A percentile compares a stretch with the other conserved stretches of the same genome.
These are phyloP conservation scores for Wickerhamomyces rabaulensis DNA, from an alignment of 805 yeast genomes.

Conservation along the genomic window DNA sequence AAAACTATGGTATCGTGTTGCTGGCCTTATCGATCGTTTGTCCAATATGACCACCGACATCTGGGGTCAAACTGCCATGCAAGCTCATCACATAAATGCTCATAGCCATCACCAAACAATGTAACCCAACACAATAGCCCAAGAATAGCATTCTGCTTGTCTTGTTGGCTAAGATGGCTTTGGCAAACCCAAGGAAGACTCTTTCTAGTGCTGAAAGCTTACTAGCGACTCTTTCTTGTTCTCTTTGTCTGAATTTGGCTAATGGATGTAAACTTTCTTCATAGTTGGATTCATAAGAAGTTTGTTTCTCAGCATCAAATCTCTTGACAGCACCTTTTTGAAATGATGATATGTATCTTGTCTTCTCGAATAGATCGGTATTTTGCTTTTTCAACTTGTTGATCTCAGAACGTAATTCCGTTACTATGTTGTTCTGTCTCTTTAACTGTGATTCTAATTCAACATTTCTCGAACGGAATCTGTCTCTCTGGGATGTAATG, in stretches of 20 bases:
- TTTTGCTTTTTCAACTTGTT: conserved; percentile 66
- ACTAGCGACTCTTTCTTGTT: conserved; percentile 68
- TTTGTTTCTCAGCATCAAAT: conserved; percentile 14
- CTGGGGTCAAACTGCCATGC: conserved; percentile 41
- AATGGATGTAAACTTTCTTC: conserved; percentile 80
- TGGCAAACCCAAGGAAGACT: conserved; percentile 64
- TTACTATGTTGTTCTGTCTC: conserved; percentile 45
- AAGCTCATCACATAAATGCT: conserved; percentile 49
- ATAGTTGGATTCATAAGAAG: conserved; percentile 51
- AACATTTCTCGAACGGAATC: conserved; percentile 77
- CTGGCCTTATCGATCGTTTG: conserved; percentile 4
- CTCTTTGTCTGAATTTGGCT: conserved; percentile 73
- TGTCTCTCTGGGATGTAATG: conserved; percentile 89
- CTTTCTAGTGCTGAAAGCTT: conserved; percentile 75
- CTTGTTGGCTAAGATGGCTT: conserved; percentile 70
- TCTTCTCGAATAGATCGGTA: conserved; percentile 71
- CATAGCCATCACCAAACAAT: conserved; percentile 63
- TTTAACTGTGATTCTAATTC: conserved; percentile 82
- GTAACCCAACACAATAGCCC: conserved; percentile 69
- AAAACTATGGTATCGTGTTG: not conserved
- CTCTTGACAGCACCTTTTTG: conserved; percentile 14
- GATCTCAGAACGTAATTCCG: conserved; percentile 61
- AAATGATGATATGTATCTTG: conserved; percentile 59
- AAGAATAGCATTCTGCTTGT: conserved; percentile 68
- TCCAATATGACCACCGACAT: conserved; percentile 20